phyloP scores from a whole-genome alignment of 1,139 yeast genomes.

The Lodderomyces pseudojiufengensis region DNA sequence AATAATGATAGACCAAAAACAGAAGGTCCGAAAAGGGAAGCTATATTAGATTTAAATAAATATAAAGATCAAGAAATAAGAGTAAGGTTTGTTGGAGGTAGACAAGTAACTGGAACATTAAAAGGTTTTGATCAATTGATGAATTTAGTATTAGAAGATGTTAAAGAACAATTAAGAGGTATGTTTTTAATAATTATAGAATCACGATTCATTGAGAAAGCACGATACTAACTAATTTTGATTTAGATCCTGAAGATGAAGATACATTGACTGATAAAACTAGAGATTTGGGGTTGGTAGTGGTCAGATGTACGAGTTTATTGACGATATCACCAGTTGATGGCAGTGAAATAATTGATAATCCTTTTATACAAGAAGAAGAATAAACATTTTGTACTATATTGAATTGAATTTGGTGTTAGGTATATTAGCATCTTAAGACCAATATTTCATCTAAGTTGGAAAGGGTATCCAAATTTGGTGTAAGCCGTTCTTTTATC shows the following conservation, averaged over 20 bases:
- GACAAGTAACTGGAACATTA: slow-evolving; percentile 70
- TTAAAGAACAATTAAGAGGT: slow-evolving; percentile 64
- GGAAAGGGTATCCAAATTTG: too few relatives aligned
- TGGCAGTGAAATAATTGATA: slow-evolving; percentile 75
- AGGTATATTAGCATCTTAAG: too few relatives aligned
- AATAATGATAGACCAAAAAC: slow-evolving; percentile 35
- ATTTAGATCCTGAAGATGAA: slow-evolving; percentile 61
- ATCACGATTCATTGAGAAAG: too few relatives aligned
- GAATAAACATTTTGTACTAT: slow-evolving; percentile 2
- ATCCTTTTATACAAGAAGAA: slow-evolving; percentile 49
- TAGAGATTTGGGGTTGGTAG: slow-evolving; percentile 70
- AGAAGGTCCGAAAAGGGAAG: slow-evolving; percentile 85
- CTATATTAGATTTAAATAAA: slow-evolving; percentile 77
- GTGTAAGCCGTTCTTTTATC: too few relatives aligned
- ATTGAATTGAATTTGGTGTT: background rate
- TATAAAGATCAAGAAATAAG: slow-evolving; percentile 71
- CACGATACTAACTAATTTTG: slow-evolving; percentile 3
- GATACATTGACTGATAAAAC: slow-evolving; percentile 47
- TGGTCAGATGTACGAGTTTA: slow-evolving; percentile 81
- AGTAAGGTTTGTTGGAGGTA: slow-evolving; percentile 86
- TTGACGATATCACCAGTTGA: slow-evolving; percentile 81
- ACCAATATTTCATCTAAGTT: too few relatives aligned
- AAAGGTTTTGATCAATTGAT: slow-evolving; percentile 91
- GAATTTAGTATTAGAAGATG: slow-evolving; percentile 89
- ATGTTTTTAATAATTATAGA: slow-evolving; percentile 17